These are phyloP conservation scores for Perilla frutescens DNA, from an alignment of 257 asterid genomes.

Conservation along the genomic window DNA sequence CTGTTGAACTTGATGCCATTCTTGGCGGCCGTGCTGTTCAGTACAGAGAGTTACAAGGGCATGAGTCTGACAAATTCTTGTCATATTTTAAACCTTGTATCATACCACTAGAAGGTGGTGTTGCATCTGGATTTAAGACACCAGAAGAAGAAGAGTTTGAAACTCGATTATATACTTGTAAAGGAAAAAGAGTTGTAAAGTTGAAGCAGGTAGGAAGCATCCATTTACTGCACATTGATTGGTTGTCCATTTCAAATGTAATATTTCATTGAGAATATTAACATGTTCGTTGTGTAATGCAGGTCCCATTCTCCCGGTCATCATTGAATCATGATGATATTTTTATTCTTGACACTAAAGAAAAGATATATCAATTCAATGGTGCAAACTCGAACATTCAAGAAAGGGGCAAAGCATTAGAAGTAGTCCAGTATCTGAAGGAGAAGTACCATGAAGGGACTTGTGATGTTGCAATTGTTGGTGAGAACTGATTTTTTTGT, in stretches of 20 bases:
- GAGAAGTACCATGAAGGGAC: slow-evolving; percentile 93
- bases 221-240: neutral
- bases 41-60: slow-evolving; percentile 87
- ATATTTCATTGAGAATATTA: neutral
- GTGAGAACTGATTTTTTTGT: slow-evolving; percentile 44
- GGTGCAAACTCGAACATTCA: slow-evolving; percentile 97
- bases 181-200: slow-evolving; percentile 83
- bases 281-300: slow-evolving; percentile 29
- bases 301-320: slow-evolving; percentile 97
- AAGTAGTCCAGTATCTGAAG: slow-evolving; percentile 86
- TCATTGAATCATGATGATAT: slow-evolving; percentile 95
- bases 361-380: slow-evolving; percentile 91
- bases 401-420: slow-evolving; percentile 95
- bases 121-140: slow-evolving; percentile 89
- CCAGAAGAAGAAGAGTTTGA: slow-evolving; percentile 93
- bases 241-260: slow-evolving; percentile 1
- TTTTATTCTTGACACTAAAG: slow-evolving; percentile 85
- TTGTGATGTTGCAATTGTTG: slow-evolving; percentile 93
- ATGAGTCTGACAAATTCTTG: slow-evolving; percentile 86
- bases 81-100: slow-evolving; percentile 93
- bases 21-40: slow-evolving; percentile 98
- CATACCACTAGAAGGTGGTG: slow-evolving; percentile 92
- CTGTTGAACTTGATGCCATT: slow-evolving; percentile 88
- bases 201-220: slow-evolving; percentile 73
- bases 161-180: slow-evolving; percentile 76